phyloP scores from a whole-genome alignment of 805 yeast genomes.

The Lipomyces yamanashiensis region DNA sequence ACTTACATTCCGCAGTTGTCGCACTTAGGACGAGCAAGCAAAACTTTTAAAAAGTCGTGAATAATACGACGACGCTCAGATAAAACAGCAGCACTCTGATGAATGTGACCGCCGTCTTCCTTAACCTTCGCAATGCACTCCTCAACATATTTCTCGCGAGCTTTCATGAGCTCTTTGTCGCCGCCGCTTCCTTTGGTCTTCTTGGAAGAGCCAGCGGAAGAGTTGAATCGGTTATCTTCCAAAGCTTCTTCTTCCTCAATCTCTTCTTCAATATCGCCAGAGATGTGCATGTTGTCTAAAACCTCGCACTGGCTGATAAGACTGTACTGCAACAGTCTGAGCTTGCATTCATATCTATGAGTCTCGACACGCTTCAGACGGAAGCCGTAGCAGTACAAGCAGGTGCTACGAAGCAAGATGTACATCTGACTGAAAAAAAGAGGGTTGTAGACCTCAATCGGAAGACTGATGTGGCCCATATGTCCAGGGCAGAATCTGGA shows the following conservation, averaged over 20 bases:
- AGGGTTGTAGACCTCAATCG: conserved; percentile 94
- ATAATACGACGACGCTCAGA: conserved; percentile 79
- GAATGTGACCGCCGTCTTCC: conserved; percentile 63
- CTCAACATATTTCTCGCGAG: conserved; percentile 73
- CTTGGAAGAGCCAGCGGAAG: conserved; percentile 40
- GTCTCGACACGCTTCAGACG: conserved; percentile 69
- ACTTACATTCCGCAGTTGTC: conserved; percentile 88
- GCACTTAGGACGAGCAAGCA: conserved; percentile 82
- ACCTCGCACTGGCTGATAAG: conserved; percentile 76
- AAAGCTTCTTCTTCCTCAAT: conserved; percentile 52
- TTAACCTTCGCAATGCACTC: conserved; percentile 57
- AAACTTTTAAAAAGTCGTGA: conserved; percentile 73
- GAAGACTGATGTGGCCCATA: conserved; percentile 96
- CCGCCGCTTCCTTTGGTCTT: conserved; percentile 46
- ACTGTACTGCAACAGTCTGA: conserved; percentile 85
- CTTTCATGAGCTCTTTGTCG: conserved; percentile 56
- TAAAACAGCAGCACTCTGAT: conserved; percentile 76
- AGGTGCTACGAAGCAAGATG: conserved; percentile 77
- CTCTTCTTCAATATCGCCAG: conserved; percentile 50
- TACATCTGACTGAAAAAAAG: conserved; percentile 90
- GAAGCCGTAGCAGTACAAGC: conserved; percentile 90
- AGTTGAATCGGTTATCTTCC: conserved; percentile 45
- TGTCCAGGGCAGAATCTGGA: conserved; percentile 97
- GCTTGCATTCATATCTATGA: conserved; percentile 76
- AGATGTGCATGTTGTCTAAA: conserved; percentile 63